A percentile compares a stretch with the other conserved stretches of the same genome.
Conservation (phyloP, 2,329 filamentous ascomycete genomes). For the Verticillium dahliae region DNA sequence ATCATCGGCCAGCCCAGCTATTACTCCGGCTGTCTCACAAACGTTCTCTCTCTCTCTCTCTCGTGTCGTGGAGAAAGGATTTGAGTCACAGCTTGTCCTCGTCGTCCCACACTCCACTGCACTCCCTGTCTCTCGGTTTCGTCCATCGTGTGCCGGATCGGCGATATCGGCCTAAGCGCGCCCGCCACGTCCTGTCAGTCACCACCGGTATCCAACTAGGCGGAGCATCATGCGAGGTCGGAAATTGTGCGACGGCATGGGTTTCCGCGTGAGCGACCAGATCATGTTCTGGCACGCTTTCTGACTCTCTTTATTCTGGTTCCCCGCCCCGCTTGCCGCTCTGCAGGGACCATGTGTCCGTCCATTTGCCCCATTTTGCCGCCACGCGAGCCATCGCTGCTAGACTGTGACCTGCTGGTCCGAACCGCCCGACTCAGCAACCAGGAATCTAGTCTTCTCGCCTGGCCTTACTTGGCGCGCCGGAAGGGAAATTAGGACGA, state of each 20-base stretch:
- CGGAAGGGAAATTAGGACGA: background rate
- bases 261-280: background rate
- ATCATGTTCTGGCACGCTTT: background rate
- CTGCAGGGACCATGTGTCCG: background rate
- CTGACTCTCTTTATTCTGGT: background rate
- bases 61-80: too few relatives aligned
- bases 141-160: background rate
- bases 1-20: background rate
- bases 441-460: background rate
- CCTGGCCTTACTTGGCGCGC: background rate
- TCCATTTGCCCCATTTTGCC: background rate
- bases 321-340: background rate
- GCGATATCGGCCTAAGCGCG: background rate
- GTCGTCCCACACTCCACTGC: background rate
- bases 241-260: background rate
- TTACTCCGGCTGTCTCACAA: background rate
- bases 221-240: background rate
- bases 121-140: background rate
- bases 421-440: background rate
- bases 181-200: background rate
- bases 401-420: background rate
- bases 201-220: background rate
- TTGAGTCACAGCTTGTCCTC: too few relatives aligned
- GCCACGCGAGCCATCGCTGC: background rate
- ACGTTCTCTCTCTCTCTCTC: too few relatives aligned